phyloP scores from a whole-genome alignment of 2,329 filamentous ascomycete species.

The Hypocrella siamensis region DNA sequence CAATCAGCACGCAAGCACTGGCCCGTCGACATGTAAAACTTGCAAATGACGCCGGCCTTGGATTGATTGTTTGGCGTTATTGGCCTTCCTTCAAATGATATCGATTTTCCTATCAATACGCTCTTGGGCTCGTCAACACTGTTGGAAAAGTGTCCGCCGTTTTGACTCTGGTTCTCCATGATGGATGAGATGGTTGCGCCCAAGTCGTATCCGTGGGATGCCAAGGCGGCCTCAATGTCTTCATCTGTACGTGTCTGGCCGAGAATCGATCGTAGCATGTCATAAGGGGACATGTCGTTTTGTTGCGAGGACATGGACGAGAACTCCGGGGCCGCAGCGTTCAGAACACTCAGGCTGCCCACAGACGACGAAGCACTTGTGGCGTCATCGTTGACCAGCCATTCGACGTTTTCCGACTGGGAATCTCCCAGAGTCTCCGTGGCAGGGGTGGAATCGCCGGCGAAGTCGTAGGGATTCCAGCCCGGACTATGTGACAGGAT shows the following conservation, averaged over 20 bases:
- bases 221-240: constrained; percentile 83
- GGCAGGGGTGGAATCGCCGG: constrained; percentile 62
- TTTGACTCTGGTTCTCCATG: constrained; percentile 53
- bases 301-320: constrained; percentile 43
- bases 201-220: constrained; percentile 80
- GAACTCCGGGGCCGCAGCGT: constrained; percentile 70
- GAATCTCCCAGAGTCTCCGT: constrained; percentile 82
- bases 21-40: constrained; percentile 92
- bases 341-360: constrained; percentile 53
- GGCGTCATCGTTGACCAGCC: constrained; percentile 82
- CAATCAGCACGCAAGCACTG: constrained; percentile 92
- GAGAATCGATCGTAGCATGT: constrained; percentile 90
- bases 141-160: constrained; percentile 16
- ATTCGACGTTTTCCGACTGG: constrained; percentile 89
- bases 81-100: constrained; percentile 60
- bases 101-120: constrained; percentile 78
- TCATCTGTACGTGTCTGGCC: constrained; percentile 82
- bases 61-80: constrained; percentile 60
- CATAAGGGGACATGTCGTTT: constrained; percentile 91
- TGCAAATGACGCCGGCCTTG: constrained; percentile 84
- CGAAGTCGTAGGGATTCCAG: constrained; percentile 88
- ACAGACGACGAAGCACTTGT: constrained; percentile 65
- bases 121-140: constrained; percentile 41
- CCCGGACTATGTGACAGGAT: constrained; percentile 87
- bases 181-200: constrained; percentile 81